A percentile compares a stretch with the other conserved stretches of the same genome.
Evolutionary conservation across 2,329 filamentous ascomycete genomes (phyloP).

Genomic region (Aspergillus jensenii): DNA sequence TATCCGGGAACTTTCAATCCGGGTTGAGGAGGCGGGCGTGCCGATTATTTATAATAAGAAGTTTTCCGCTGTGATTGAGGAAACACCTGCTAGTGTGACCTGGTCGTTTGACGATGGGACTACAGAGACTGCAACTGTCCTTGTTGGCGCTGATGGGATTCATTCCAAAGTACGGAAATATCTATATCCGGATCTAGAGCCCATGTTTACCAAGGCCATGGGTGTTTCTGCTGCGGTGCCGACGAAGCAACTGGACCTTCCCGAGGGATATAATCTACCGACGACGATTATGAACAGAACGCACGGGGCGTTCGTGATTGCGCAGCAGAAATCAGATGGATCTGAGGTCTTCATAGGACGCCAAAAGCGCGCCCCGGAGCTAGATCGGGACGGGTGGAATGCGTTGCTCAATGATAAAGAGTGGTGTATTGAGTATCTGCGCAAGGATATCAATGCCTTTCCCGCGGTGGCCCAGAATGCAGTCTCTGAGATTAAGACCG

Average conservation of each 20-base stretch:
- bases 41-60: constrained; percentile 50
- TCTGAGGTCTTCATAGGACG: constrained; percentile 52
- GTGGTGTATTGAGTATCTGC: constrained; percentile 38
- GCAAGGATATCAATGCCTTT: constrained; percentile 32
- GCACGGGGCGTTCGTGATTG: constrained; percentile 52
- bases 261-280: constrained; percentile 41
- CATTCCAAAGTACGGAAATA: constrained; percentile 56
- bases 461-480: constrained; percentile 41
- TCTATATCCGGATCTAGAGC: constrained; percentile 50
- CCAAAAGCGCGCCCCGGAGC: constrained; percentile 41
- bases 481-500: constrained; percentile 33
- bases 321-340: constrained; percentile 46
- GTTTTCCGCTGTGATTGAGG: constrained; percentile 46
- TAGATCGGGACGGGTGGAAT: constrained; percentile 47
- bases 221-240: constrained; percentile 42
- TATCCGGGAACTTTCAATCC: constrained; percentile 49
- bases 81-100: constrained; percentile 43
- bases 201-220: constrained; percentile 53
- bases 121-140: constrained; percentile 39
- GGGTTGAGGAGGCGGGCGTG: constrained; percentile 39
- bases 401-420: constrained; percentile 41
- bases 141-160: constrained; percentile 62
- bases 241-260: constrained; percentile 37
- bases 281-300: constrained; percentile 44
- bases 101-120: constrained; percentile 52